Evolutionary conservation across 176 grass and related monocot genomes (phyloP).

Genomic region (Oryza brachyantha): DNA sequence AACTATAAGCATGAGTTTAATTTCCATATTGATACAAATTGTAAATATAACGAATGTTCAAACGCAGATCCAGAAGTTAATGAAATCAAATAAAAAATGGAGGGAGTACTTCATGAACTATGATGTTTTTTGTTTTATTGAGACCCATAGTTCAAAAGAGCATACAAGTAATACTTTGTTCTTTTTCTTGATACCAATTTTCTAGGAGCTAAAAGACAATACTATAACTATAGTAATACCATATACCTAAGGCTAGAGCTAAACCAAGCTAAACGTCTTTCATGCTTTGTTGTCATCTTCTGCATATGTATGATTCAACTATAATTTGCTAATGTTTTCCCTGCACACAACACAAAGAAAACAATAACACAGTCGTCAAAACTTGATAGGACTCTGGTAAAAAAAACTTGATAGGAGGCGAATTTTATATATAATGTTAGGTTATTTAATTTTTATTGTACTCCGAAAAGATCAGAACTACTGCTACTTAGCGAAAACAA

Average conservation of each 20-base stretch:
- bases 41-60: no score
- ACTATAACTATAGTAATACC: conserved; percentile 27
- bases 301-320: conserved; percentile 1
- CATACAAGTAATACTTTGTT: conserved; percentile 6
- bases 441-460: neutral
- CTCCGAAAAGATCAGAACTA: neutral
- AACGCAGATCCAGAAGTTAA: no score
- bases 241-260: conserved; percentile 41
- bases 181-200: neutral
- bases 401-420: no score
- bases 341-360: conserved; percentile 35
- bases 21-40: no score
- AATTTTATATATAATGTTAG: conserved; percentile 32
- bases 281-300: conserved; percentile 24
- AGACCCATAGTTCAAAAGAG: neutral
- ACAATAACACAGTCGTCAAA: conserved; percentile 42
- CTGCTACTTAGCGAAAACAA: conserved; percentile 49
- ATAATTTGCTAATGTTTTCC: conserved; percentile 32
- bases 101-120: conserved; percentile 5
- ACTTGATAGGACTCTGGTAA: neutral
- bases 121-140: conserved; percentile 1
- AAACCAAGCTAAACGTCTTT: conserved; percentile 40
- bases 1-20: no score
- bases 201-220: conserved; percentile 11
- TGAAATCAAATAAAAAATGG: no score